Conservation (phyloP, 495 filamentous ascomycete species). For the Tetracladium setigerum region DNA sequence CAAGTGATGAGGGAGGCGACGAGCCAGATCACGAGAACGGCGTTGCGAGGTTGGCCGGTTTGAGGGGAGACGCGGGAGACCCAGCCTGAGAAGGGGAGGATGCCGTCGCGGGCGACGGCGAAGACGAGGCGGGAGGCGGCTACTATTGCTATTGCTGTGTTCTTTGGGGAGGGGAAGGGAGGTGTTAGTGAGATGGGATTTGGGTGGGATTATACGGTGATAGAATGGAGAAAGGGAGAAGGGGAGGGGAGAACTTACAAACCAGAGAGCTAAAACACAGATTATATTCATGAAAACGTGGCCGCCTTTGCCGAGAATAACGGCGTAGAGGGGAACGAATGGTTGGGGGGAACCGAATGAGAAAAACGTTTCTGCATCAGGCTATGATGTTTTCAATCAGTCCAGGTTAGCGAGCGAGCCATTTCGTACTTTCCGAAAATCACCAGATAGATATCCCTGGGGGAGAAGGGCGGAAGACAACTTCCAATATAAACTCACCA, state of each 20-base stretch:
- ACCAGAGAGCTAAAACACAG: slow-evolving; percentile 19
- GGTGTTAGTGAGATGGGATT: background rate
- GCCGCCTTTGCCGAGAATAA: slow-evolving; percentile 27
- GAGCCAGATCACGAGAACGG: slow-evolving; percentile 27
- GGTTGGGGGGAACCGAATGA: slow-evolving; percentile 25
- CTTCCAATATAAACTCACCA: too few relatives aligned
- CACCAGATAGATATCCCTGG: too few relatives aligned
- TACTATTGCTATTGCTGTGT: slow-evolving; percentile 32
- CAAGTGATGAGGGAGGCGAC: slow-evolving; percentile 29
- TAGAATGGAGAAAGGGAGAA: background rate
- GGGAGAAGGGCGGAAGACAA: background rate
- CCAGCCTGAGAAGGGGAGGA: slow-evolving; percentile 29
- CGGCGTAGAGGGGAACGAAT: slow-evolving; percentile 32
- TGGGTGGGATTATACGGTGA: too few relatives aligned
- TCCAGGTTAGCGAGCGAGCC: too few relatives aligned
- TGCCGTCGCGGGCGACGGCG: slow-evolving; percentile 30
- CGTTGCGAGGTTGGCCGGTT: slow-evolving; percentile 30
- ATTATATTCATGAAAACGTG: slow-evolving; percentile 32
- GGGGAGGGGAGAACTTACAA: background rate
- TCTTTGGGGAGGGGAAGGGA: slow-evolving; percentile 22
- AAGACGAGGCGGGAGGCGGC: slow-evolving; percentile 33
- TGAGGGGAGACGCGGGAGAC: slow-evolving; percentile 26
- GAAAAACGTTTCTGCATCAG: background rate
- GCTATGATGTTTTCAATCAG: too few relatives aligned
- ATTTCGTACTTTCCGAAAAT: too few relatives aligned